Conservation (phyloP, 2,329 filamentous ascomycete genomes). For the Zalaria obscura region DNA sequence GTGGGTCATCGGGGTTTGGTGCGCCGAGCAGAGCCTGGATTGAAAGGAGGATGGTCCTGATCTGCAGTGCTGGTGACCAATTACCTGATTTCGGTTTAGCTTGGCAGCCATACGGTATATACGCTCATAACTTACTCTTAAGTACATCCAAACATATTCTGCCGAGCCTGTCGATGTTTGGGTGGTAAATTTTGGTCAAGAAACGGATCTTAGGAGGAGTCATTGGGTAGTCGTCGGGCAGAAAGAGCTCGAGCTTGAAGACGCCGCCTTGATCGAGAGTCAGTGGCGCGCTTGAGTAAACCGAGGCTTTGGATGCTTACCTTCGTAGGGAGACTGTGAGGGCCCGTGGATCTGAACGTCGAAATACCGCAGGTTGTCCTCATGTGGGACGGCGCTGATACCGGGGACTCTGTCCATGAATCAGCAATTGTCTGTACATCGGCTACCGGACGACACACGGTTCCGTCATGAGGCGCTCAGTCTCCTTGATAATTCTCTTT, state of each 20-base stretch:
- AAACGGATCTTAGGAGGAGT: slow-evolving; percentile 97
- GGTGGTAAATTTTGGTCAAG: slow-evolving; percentile 97
- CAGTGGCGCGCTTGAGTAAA: neutral
- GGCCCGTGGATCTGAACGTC: slow-evolving; percentile 95
- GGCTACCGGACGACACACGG: slow-evolving; percentile 48
- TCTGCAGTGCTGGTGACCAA: slow-evolving; percentile 96
- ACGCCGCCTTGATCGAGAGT: slow-evolving; percentile 47
- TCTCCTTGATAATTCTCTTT: slow-evolving; percentile 98
- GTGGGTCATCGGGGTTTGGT: slow-evolving; percentile 94
- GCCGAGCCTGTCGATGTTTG: slow-evolving; percentile 94
- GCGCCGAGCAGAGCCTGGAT: slow-evolving; percentile 94
- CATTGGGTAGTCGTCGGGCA: slow-evolving; percentile 99
- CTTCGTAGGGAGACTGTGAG: slow-evolving; percentile 85
- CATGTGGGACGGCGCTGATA: slow-evolving; percentile 89
- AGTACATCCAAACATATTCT: slow-evolving; percentile 94
- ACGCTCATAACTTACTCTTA: slow-evolving; percentile 51
- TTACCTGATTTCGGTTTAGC: slow-evolving; percentile 50
- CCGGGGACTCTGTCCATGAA: slow-evolving; percentile 60
- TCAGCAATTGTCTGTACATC: neutral
- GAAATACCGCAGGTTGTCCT: slow-evolving; percentile 96
- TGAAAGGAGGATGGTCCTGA: slow-evolving; percentile 93
- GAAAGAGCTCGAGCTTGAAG: slow-evolving; percentile 93
- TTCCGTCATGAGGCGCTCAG: slow-evolving; percentile 89
- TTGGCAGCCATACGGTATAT: neutral
- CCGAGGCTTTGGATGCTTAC: slow-evolving; percentile 33